Base-by-base conservation (phyloP, 495 filamentous ascomycete species). In the Evernia prunastri region DNA sequence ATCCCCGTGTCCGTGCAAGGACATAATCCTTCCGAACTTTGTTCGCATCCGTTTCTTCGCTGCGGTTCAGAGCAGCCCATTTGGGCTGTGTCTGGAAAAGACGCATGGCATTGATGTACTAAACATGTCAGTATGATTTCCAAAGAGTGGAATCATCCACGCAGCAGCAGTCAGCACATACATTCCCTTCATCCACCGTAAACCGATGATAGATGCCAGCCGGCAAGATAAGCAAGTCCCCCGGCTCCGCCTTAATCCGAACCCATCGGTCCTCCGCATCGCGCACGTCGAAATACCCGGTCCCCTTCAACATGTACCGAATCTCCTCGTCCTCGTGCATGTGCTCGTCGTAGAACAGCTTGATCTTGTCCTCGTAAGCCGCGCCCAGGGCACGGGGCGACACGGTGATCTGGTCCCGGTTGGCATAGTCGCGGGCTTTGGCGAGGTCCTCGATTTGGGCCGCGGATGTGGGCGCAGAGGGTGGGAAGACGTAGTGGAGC, bases 301-400 rank as follows among this genome's bases (percentile, higher is more conserved):
- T 78, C 3, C 93, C 93, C 64, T 89, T 90, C 47, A 90, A 77
- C 70, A 97, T 89, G 71, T 96, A 97, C 18, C 93, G 82, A 61
- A 97, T 97, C 85, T 97, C 93, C 79, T 97, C 93, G 72, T 97
- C 93, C 78, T 97, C 92, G 71, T 97, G 93, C 70, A 97, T 75
- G 75, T 97, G 93, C 80, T 97, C 93, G 51, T 87, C 71, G 79
- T 96, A 97, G 79, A 97, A 97, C 59, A 71, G 83, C 77, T 89
- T 90, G 65, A 97, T 89, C 72, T 97, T 96, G 63, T 85, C 82
- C 77, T 97, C 93, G 69, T 81, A 82, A 36, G 83, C 75, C 49
- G 82, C 86, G 58, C 92, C 92, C 90, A 97, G 89, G 63, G 83
- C 87, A 64, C 81, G 80, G 0, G 91, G 92, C 25, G 89, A 92